Conservation (phyloP, 2,329 filamentous ascomycete genomes). For the Venturia effusa region DNA sequence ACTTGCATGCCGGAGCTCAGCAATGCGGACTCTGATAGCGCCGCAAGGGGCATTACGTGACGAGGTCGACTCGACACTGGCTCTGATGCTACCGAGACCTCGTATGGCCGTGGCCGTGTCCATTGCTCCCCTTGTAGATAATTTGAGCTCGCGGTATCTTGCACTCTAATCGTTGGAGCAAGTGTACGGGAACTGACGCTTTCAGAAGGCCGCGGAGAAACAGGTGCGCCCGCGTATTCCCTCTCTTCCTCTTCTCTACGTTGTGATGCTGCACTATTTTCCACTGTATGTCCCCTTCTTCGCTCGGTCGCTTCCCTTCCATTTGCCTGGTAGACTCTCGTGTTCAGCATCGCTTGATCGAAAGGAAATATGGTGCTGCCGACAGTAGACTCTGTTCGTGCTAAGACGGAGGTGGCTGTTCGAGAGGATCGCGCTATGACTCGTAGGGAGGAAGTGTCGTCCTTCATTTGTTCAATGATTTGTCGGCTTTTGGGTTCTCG, state of each 20-base stretch:
- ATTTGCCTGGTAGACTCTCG: neutral
- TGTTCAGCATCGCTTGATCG: neutral
- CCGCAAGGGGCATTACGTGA: slow-evolving; percentile 3
- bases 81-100: slow-evolving; percentile 9
- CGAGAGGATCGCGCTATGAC: slow-evolving; percentile 20
- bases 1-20: neutral
- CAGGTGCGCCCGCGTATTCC: neutral
- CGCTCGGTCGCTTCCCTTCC: neutral
- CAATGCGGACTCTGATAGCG: slow-evolving; percentile 5
- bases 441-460: slow-evolving; percentile 27
- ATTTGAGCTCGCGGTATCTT: slow-evolving; percentile 1
- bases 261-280: neutral
- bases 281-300: neutral
- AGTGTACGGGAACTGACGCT: neutral
- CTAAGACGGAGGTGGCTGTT: slow-evolving; percentile 18
- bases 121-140: neutral
- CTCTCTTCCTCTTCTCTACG: neutral
- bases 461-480: slow-evolving; percentile 26
- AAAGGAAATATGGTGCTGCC: slow-evolving; percentile 15
- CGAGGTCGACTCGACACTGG: slow-evolving; percentile 4
- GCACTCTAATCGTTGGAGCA: slow-evolving; percentile 8
- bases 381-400: slow-evolving; percentile 19
- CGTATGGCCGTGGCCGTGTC: slow-evolving; percentile 10
- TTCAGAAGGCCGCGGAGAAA: neutral
- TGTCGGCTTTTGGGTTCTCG: slow-evolving; percentile 22